Percentiles rank a stretch among this genome's conserved stretches.
Evolutionary conservation across 73 alveolate species (phyloP).

Genomic region (Urostyla sp.): DNA sequence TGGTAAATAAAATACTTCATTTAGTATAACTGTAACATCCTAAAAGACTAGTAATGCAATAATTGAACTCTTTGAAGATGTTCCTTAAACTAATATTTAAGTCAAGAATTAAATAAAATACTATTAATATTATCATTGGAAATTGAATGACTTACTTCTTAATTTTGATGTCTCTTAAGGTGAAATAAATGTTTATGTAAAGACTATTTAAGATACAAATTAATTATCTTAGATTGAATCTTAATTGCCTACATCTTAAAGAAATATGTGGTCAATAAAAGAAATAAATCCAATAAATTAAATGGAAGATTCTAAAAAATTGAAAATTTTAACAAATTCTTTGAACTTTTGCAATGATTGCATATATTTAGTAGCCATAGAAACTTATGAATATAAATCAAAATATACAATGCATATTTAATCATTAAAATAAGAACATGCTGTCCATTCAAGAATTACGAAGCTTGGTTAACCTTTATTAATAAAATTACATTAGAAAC

Average conservation of each 20-base stretch:
- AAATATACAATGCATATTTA: not conserved
- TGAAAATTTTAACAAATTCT: not conserved
- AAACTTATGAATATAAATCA: not conserved
- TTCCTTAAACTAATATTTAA: not conserved
- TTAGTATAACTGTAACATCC: constrained; percentile 10
- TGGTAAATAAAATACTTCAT: constrained; percentile 15
- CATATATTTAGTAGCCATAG: constrained; percentile 15
- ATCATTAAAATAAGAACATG: not conserved
- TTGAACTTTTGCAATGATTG: constrained; percentile 16
- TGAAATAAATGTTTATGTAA: not conserved
- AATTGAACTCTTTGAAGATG: not conserved
- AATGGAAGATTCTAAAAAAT: not conserved
- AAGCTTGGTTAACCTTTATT: constrained; percentile 19
- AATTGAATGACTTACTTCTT: constrained; percentile 1
- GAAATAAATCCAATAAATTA: constrained; percentile 2
- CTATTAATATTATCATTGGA: constrained; percentile 33
- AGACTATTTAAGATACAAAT: not conserved
- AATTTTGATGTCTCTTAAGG: not conserved
- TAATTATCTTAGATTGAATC: not conserved
- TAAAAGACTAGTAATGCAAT: constrained; percentile 22
- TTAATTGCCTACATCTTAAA: not conserved
- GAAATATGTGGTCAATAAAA: not conserved
- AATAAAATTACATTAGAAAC: not conserved
- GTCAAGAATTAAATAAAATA: not conserved
- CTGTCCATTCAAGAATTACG: not conserved